A percentile compares a stretch with the other conserved stretches of the same genome.
Conservation (phyloP, 2,329 filamentous ascomycete species). For the Keithomyces neogunnii region DNA sequence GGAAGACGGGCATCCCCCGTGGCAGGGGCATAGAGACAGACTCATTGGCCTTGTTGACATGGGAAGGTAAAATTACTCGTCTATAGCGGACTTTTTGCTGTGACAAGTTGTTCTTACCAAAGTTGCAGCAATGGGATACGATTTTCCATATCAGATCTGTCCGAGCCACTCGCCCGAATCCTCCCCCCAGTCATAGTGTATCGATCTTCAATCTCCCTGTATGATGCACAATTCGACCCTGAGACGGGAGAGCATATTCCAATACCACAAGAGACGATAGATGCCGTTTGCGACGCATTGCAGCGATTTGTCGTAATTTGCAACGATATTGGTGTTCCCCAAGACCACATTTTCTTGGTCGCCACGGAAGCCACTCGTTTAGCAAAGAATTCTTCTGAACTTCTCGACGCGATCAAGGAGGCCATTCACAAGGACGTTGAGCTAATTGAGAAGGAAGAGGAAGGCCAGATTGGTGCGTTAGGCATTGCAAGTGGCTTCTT, state of each 20-base stretch:
- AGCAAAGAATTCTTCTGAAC: constrained; percentile 20
- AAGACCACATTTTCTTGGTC: constrained; percentile 20
- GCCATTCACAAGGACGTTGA: constrained; percentile 51
- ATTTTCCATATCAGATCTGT: constrained; percentile 48
- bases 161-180: constrained; percentile 46
- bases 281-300: constrained; percentile 17
- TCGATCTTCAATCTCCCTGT: constrained; percentile 22
- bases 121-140: constrained; percentile 57
- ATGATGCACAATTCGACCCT: constrained; percentile 22
- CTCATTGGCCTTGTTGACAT: constrained; percentile 28
- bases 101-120: too few relatives aligned
- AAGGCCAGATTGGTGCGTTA: constrained; percentile 56
- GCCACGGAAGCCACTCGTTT: constrained; percentile 24
- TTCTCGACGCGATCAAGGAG: constrained; percentile 34
- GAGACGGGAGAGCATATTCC: constrained; percentile 22
- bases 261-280: constrained; percentile 19
- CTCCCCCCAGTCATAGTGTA: constrained; percentile 39
- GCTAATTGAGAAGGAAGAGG: constrained; percentile 56
- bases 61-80: constrained; percentile 20
- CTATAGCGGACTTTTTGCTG: too few relatives aligned
- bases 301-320: constrained; percentile 21
- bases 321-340: constrained; percentile 16
- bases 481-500: constrained; percentile 58
- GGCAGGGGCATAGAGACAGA: constrained; percentile 20
- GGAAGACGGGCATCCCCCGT: constrained; percentile 16